Evolutionary conservation across 2,329 filamentous ascomycete species (phyloP).

Genomic region (Chaetomium globosum): DNA sequence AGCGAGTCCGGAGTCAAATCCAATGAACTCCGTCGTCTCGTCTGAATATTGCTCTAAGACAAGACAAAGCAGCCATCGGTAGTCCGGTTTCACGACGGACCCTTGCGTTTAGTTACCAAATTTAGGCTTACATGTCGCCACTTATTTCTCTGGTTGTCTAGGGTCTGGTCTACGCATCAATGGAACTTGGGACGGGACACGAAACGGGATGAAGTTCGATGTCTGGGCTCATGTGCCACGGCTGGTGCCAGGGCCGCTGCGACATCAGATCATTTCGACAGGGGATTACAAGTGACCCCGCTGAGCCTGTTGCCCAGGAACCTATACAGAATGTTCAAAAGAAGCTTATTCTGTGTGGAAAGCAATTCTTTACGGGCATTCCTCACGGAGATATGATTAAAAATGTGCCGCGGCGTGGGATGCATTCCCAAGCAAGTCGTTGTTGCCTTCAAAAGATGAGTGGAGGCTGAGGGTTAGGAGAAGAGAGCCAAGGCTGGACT

Average conservation of each 20-base stretch:
- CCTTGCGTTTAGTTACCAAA: constrained; percentile 33
- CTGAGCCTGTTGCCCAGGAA: too few species aligned
- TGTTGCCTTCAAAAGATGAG: not conserved
- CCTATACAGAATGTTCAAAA: not conserved
- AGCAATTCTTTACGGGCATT: not conserved
- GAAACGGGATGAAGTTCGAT: not conserved
- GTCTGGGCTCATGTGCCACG: constrained; percentile 13
- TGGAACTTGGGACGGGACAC: not conserved
- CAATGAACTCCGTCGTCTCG: not conserved
- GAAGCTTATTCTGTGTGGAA: not conserved
- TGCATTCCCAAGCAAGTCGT: not conserved
- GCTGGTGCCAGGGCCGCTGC: constrained; percentile 2
- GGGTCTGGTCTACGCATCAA: not conserved
- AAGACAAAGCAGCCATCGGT: not conserved
- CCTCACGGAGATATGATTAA: not conserved
- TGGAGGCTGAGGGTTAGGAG: not conserved
- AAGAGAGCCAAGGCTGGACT: not conserved
- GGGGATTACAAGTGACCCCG: not conserved
- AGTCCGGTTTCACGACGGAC: constrained; percentile 9
- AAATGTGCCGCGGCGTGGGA: not conserved
- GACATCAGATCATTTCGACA: constrained; percentile 1
- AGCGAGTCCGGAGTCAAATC: not conserved
- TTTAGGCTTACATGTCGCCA: constrained; percentile 27
- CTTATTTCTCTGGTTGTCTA: not conserved
- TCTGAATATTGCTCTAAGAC: not conserved